Evolutionary conservation across 257 asterid species (phyloP), one percentile per base, ranked within the genome.

Genomic region (Gynochthodes officinalis): DNA sequence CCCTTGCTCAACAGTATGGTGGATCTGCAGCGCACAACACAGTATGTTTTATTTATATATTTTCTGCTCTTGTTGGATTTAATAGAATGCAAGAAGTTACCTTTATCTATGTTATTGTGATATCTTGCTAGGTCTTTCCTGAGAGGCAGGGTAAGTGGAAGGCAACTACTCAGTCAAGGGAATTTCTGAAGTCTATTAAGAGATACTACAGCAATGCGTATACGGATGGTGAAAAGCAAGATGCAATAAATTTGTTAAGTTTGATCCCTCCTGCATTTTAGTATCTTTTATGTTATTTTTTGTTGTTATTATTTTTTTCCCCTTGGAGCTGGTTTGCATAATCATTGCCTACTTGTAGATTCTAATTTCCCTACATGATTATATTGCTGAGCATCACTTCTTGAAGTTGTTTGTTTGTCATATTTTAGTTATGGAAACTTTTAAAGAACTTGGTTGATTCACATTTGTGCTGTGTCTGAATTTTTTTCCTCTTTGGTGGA

Each of bases 101-200:
- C 28, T 48, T 37, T 50, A 2, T 11, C 57, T 67, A 25, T 7
- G 40, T 32, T 48, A 35, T 32, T 35, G 4, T 59, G 50, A 10
- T 59, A 32, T 55, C 21, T 27, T 75, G 18, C 48, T 77, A 95
- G 99, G 98, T 95, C 59, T 95, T 95, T 82, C 86, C 96, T 7
- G 99, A 95, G 84, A 90, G 99, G 88, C 99, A 95, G 80, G 99
- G 99, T 27, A 95, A 95, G 82, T 95, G 98, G 98, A 95, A 87
- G 85, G 99, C 99, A 54, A 92, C 99, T 63, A 95, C 98, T 55
- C 98, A 95, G 75, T 95, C 99, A 27, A 88, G 97, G 86, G 99
- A 95, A 79, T 90, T 95, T 80, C 77, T 95, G 77, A 95, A 95
- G 87, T 95, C 98, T 77, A 95, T 95, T 73, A 90, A 95, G 84